phyloP scores from a whole-genome alignment of 768 basidiomycete species.

The Rhizopogon vinicolor region DNA sequence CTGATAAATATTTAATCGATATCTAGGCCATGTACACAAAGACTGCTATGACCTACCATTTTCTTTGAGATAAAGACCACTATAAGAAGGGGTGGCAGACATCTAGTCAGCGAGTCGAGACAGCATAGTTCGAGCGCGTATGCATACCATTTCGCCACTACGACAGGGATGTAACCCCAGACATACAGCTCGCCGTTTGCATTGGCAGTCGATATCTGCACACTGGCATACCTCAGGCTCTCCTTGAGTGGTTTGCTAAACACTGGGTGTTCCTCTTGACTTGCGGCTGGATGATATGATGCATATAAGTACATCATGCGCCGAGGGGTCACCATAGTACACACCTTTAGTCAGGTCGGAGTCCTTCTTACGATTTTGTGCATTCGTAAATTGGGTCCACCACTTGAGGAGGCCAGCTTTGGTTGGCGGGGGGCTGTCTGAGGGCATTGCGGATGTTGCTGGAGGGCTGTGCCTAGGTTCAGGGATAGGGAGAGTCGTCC shows the following conservation, averaged over 20 bases:
- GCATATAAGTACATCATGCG: background rate
- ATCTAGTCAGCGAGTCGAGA: constrained; percentile 2
- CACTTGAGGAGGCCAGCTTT: constrained; percentile 70
- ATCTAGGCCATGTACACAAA: background rate
- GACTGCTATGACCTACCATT: constrained; percentile 49
- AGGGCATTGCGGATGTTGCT: constrained; percentile 17
- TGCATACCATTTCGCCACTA: constrained; percentile 92
- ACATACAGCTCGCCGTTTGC: constrained; percentile 79
- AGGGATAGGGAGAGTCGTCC: background rate
- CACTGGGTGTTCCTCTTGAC: constrained; percentile 47
- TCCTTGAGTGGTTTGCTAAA: constrained; percentile 86
- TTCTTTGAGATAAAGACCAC: constrained; percentile 93
- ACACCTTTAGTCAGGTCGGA: constrained; percentile 39
- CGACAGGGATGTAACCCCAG: constrained; percentile 94
- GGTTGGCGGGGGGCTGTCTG: constrained; percentile 33
- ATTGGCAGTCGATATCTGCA: constrained; percentile 90
- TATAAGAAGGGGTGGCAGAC: constrained; percentile 22
- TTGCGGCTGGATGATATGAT: constrained; percentile 15
- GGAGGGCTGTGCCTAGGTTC: background rate
- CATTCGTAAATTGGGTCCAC: constrained; percentile 75
- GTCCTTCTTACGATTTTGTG: constrained; percentile 59
- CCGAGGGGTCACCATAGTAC: background rate
- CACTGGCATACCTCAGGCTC: constrained; percentile 80
- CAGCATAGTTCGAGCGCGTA: constrained; percentile 4
- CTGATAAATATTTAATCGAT: constrained; percentile 27